Conservation (phyloP, 1,284 basidiomycete genomes). For the Cryptococcus floricola region DNA sequence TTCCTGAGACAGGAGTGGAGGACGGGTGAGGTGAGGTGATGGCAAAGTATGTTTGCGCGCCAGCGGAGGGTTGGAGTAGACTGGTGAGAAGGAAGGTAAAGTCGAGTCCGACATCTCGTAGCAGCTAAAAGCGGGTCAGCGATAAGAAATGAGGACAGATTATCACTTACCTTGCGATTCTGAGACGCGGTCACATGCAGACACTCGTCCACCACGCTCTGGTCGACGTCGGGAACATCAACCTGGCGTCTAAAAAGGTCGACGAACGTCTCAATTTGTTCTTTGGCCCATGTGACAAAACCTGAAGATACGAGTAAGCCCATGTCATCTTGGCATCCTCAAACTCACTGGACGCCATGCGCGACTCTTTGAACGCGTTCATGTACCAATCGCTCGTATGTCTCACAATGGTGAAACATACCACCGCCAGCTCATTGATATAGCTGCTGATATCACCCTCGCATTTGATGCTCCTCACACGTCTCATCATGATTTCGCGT, state of each 20-base stretch:
- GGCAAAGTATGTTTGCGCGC: constrained; percentile 17
- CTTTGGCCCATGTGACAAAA: constrained; percentile 91
- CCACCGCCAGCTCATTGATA: constrained; percentile 47
- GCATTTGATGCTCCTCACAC: constrained; percentile 80
- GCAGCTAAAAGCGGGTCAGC: constrained; percentile 55
- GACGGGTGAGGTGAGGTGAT: constrained; percentile 2
- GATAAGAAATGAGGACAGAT: neutral
- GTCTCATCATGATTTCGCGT: constrained; percentile 66
- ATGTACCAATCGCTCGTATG: constrained; percentile 97
- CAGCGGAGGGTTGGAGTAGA: constrained; percentile 53
- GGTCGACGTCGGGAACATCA: constrained; percentile 72
- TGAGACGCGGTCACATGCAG: constrained; percentile 69
- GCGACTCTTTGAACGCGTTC: constrained; percentile 89
- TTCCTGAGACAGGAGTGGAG: constrained; percentile 9
- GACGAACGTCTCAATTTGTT: constrained; percentile 77
- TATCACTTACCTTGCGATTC: constrained; percentile 65
- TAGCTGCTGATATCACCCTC: constrained; percentile 66
- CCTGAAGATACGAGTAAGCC: constrained; percentile 52
- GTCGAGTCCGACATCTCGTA: constrained; percentile 88
- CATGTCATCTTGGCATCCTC: neutral
- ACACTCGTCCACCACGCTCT: constrained; percentile 67
- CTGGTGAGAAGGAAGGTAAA: constrained; percentile 79
- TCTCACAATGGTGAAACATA: constrained; percentile 48
- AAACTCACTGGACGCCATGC: constrained; percentile 77
- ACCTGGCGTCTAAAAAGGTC: constrained; percentile 88